phyloP scores from a whole-genome alignment of 2,329 filamentous ascomycete genomes.

The Calycina herbarum region DNA sequence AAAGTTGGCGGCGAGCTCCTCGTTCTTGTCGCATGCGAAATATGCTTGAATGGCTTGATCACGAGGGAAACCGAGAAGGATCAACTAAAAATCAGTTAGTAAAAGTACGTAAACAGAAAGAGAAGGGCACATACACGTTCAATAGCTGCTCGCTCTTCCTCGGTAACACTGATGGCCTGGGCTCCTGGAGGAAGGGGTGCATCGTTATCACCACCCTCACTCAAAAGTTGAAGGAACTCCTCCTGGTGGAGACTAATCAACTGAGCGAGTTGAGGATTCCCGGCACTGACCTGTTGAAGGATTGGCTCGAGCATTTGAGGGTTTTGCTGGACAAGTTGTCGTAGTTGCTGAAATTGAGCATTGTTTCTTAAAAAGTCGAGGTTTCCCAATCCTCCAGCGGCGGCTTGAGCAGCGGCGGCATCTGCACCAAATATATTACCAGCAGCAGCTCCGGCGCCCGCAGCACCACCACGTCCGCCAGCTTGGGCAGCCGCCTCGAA shows the following conservation, averaged over 20 bases:
- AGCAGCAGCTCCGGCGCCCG: conserved; percentile 50
- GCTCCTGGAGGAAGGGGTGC: conserved; percentile 83
- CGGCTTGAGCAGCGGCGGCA: conserved; percentile 42
- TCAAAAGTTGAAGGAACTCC: conserved; percentile 85
- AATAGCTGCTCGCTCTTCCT: conserved; percentile 95
- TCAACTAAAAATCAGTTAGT: conserved; percentile 59
- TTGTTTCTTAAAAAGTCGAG: conserved; percentile 94
- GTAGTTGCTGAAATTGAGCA: conserved; percentile 95
- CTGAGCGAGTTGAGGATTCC: conserved; percentile 91
- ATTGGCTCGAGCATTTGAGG: conserved; percentile 99
- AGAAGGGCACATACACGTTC: conserved; percentile 68
- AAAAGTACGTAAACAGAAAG: background rate
- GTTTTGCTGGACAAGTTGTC: conserved; percentile 95
- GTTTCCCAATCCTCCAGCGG: conserved; percentile 64
- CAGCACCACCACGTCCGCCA: conserved; percentile 43
- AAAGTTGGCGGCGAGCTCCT: conserved; percentile 97
- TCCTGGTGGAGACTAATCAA: conserved; percentile 91
- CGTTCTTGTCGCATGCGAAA: conserved; percentile 99
- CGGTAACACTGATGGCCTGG: conserved; percentile 81
- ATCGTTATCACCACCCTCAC: conserved; percentile 83
- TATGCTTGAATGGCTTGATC: conserved; percentile 97
- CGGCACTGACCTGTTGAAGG: conserved; percentile 89
- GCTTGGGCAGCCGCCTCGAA: conserved; percentile 86
- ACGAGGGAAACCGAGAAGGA: conserved; percentile 87
- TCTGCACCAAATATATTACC: conserved; percentile 83